Evolutionary conservation across 2,329 filamentous ascomycete genomes (phyloP).

Genomic region (Monilinia fructicola): DNA sequence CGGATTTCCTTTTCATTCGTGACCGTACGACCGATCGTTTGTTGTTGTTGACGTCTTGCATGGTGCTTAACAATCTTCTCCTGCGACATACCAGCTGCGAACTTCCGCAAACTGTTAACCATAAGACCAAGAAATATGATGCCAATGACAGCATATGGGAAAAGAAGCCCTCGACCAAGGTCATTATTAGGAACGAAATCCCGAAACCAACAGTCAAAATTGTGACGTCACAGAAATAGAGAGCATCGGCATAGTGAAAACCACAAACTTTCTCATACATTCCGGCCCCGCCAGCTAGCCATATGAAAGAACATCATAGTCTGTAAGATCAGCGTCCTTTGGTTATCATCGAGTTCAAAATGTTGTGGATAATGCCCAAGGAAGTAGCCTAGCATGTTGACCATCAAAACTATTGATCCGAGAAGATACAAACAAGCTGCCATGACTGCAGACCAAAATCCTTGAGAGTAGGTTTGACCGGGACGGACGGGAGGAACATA

Average conservation of each 20-base stretch:
- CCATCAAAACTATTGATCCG: constrained; percentile 61
- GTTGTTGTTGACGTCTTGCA: constrained; percentile 52
- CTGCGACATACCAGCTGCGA: constrained; percentile 57
- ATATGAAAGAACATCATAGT: constrained; percentile 71
- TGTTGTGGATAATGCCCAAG: constrained; percentile 67
- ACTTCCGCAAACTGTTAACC: constrained; percentile 62
- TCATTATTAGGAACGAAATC: constrained; percentile 58
- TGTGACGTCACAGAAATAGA: constrained; percentile 62
- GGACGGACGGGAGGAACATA: constrained; percentile 49
- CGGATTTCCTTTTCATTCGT: constrained; percentile 52
- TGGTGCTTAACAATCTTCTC: constrained; percentile 63
- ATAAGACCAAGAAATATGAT: constrained; percentile 69
- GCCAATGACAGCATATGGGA: constrained; percentile 67
- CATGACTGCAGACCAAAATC: constrained; percentile 68
- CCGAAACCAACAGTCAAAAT: constrained; percentile 62
- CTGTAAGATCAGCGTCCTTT: constrained; percentile 68
- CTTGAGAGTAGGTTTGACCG: constrained; percentile 60
- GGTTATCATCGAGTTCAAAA: constrained; percentile 64
- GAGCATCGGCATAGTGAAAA: constrained; percentile 59
- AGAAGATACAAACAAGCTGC: constrained; percentile 62
- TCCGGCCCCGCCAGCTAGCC: constrained; percentile 63
- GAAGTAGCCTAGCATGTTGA: constrained; percentile 70
- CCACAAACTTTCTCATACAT: constrained; percentile 59
- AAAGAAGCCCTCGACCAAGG: constrained; percentile 57
- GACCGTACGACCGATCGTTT: constrained; percentile 55